These are phyloP conservation scores for Neurospora sp. DNA, from an alignment of 495 filamentous ascomycete species.

Conservation along the genomic window DNA sequence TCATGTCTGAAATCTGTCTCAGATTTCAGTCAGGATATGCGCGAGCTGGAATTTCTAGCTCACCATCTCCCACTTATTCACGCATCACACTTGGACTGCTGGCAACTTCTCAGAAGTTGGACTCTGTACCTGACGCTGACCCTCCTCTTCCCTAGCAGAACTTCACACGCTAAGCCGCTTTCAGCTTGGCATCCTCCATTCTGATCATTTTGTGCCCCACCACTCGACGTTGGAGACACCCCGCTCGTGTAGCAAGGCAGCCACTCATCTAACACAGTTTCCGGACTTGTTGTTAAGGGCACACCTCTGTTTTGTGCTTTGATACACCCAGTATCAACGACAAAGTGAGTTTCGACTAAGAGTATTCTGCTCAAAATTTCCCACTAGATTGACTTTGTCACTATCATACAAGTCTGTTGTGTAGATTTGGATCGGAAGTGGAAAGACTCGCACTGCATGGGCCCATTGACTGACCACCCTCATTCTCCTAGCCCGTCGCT, in stretches of 20 bases:
- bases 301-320: not conserved
- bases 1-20: not conserved
- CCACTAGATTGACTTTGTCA: not conserved
- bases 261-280: not conserved
- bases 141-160: not conserved
- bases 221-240: not conserved
- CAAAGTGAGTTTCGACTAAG: not conserved
- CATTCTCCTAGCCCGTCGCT: not conserved
- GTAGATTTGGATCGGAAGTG: not conserved
- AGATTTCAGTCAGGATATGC: not conserved
- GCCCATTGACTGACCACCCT: not conserved
- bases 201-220: not conserved
- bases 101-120: not conserved
- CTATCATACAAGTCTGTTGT: not conserved
- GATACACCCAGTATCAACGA: not conserved
- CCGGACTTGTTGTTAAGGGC: not conserved
- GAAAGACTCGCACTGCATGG: not conserved
- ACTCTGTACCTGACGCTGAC: not conserved
- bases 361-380: not conserved
- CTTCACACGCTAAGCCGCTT: not conserved
- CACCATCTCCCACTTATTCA: not conserved
- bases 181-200: not conserved
- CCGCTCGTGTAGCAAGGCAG: not conserved
- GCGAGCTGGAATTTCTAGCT: not conserved
- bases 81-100: not conserved